These are phyloP conservation scores for Saccharomycopsis capsularis DNA, from an alignment of 805 yeast genomes.

Conservation along the genomic window DNA sequence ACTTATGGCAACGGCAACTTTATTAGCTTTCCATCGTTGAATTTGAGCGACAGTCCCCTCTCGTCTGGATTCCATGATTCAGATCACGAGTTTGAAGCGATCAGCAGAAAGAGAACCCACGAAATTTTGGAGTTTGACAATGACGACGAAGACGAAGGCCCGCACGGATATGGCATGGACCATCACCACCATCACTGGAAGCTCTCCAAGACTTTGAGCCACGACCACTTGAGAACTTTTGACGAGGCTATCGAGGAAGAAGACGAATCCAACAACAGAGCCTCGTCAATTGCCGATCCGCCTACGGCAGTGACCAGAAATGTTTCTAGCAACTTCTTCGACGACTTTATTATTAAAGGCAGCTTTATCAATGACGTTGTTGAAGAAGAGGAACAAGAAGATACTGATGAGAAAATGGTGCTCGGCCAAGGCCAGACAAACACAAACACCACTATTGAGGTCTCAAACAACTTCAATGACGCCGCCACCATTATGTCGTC, in stretches of 20 bases:
- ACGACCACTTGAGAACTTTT: neutral
- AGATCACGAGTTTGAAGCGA: constrained; percentile 6
- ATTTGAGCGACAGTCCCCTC: neutral
- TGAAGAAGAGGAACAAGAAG: constrained; percentile 5
- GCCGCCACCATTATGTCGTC: neutral
- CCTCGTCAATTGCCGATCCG: neutral
- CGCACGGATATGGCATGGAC: neutral
- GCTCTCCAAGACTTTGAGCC: neutral
- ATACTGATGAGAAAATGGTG: neutral
- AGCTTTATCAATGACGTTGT: neutral
- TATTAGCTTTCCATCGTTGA: neutral
- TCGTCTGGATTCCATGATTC: neutral
- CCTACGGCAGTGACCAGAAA: neutral
- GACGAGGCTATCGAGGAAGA: neutral
- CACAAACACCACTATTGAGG: too few species aligned
- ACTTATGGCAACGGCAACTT: too few species aligned
- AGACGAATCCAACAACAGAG: neutral
- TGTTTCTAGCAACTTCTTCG: constrained; percentile 5
- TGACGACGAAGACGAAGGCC: neutral
- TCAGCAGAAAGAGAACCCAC: constrained; percentile 21
- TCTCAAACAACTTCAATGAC: neutral
- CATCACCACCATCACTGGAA: neutral
- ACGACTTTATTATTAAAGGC: constrained; percentile 8
- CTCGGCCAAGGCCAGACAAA: neutral
- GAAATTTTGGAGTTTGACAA: constrained; percentile 17